Conservation (phyloP, 2,329 filamentous ascomycete species). For the Cladosporium sp. region DNA sequence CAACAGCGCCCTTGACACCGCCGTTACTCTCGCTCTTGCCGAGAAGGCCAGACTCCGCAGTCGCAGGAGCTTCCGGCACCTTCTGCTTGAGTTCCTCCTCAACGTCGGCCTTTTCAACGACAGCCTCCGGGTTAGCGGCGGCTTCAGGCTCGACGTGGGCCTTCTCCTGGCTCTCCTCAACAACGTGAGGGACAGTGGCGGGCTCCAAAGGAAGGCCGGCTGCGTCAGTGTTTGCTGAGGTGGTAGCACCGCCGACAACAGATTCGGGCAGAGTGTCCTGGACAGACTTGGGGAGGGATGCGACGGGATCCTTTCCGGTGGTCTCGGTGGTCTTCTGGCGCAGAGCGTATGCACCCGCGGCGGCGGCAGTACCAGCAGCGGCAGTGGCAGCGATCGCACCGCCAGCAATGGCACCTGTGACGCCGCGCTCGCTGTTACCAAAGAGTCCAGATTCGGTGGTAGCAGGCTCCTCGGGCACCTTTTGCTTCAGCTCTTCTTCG, state of each 20-base stretch:
- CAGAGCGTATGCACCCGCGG: slow-evolving; percentile 33
- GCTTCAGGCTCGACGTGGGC: slow-evolving; percentile 66
- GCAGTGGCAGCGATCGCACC: slow-evolving; percentile 48
- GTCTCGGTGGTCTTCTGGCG: slow-evolving; percentile 42
- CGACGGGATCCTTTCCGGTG: slow-evolving; percentile 52
- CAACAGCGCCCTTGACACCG: slow-evolving; percentile 43
- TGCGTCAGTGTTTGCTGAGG: slow-evolving; percentile 25
- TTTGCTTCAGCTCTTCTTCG: slow-evolving; percentile 58
- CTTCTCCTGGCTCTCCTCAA: slow-evolving; percentile 70
- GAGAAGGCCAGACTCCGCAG: slow-evolving; percentile 31
- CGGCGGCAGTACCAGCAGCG: slow-evolving; percentile 41
- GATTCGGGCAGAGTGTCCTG: slow-evolving; percentile 45
- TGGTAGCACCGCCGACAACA: neutral
- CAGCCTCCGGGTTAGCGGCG: slow-evolving; percentile 61
- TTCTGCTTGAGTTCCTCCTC: slow-evolving; percentile 70
- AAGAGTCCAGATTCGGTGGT: slow-evolving; percentile 32
- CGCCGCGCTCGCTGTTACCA: slow-evolving; percentile 38
- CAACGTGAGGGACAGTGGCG: slow-evolving; percentile 57
- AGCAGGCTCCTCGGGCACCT: slow-evolving; percentile 50
- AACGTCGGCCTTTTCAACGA: slow-evolving; percentile 48
- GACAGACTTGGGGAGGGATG: slow-evolving; percentile 37
- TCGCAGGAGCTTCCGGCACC: slow-evolving; percentile 47
- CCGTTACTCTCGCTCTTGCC: slow-evolving; percentile 34
- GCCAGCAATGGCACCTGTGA: slow-evolving; percentile 45
- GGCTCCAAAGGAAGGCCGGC: slow-evolving; percentile 10